Evolutionary conservation across 306 rosid species (phyloP).

Genomic region (Trichosanthes truncata): DNA sequence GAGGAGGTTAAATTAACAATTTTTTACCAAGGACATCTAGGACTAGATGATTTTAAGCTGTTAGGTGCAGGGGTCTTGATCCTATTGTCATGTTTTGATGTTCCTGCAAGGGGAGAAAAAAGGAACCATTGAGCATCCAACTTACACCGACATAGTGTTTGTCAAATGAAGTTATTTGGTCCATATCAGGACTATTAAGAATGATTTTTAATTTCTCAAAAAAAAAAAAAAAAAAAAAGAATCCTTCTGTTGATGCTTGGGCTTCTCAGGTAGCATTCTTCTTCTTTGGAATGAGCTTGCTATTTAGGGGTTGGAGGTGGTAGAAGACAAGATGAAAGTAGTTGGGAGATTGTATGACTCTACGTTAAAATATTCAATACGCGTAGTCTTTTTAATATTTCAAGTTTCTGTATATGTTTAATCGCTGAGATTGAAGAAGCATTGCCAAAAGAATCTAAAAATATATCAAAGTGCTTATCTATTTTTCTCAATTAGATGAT

Average conservation of each 20-base stretch:
- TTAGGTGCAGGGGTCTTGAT: neutral
- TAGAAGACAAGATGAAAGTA: neutral
- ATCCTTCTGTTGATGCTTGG: too few species aligned
- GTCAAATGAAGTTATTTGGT: too few species aligned
- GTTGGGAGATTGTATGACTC: neutral
- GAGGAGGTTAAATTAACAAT: too few species aligned
- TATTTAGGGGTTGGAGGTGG: neutral
- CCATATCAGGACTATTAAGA: too few species aligned
- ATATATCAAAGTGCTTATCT: neutral
- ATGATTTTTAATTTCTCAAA: too few species aligned
- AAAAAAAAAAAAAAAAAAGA: too few species aligned
- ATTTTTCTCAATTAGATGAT: neutral
- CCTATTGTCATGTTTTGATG: neutral
- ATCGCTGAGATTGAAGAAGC: neutral
- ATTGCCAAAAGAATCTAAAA: neutral
- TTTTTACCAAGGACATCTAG: too few species aligned
- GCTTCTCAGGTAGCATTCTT: too few species aligned
- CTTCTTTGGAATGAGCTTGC: too few species aligned
- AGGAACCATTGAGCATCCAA: neutral
- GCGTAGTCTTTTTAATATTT: neutral
- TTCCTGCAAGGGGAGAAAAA: neutral
- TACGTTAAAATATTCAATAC: neutral
- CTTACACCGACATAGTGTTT: neutral
- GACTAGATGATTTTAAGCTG: too few species aligned
- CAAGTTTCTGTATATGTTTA: neutral